Evolutionary conservation across 2,329 filamentous ascomycete genomes (phyloP), one percentile per base, ranked within the genome.

Genomic region (Alternaria rosae): DNA sequence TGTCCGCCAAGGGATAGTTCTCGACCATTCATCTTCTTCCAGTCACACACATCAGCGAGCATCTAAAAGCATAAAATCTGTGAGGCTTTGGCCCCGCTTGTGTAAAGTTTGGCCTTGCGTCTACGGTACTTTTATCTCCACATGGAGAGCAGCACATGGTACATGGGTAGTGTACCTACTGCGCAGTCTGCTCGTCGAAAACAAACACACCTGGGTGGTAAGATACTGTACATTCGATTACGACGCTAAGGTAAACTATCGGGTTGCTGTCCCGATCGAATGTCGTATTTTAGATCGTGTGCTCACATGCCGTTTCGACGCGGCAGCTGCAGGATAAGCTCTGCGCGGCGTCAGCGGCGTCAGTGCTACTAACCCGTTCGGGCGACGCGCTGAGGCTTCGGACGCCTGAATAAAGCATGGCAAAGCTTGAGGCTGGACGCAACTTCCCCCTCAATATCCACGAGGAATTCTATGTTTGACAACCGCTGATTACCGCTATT

Each of bases 361-460:
- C 20, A 30, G 54, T 23, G 43, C 20, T 20, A 26, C 54, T 47
- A 58, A 42, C 54, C 53, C 32, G 4, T 48, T 48, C 10, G n/a
- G 32, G 59, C 21, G 9, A 21, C 21, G 52, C 35, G 44, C 48
- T 20, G 48, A 51, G 52, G 59, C 55, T 59, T 59, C 30, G 32
- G 38, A 38, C 26, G 55, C 30, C 32, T 17, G 7, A 45, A 32
- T 35, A 54, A 62, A 32, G 64, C 62, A 65, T 62, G 59, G 64
- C 62, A 32, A 65, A 50, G 62, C 62, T 65, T 65, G 52, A 57
- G 38, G 44, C 21, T 64, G 48, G 25, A 25, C 35, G 17, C 13
- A 11, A 52, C 21, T 30, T n/a, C 5, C 20, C 20, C 20, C 17
- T 13, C 20, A 25, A 25, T 38, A 35, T 23, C 17, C 3, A 35